A percentile compares a stretch with the other conserved stretches of the same genome.
Conservation (phyloP, 2,329 filamentous ascomycete genomes). For the Beauveria asiatica region DNA sequence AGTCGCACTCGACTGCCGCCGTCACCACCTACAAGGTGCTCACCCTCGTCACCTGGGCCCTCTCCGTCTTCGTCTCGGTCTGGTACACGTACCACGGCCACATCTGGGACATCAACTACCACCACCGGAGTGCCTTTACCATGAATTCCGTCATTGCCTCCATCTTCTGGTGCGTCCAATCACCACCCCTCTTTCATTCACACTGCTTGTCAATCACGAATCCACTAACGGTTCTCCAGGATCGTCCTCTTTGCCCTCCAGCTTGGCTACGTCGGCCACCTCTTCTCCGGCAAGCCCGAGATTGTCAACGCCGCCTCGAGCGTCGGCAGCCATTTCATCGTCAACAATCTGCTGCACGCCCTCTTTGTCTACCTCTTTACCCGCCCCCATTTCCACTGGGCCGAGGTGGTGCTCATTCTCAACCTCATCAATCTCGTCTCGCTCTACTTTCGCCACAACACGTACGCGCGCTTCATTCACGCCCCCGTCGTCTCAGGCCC, state of each 20-base stretch:
- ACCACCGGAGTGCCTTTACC: constrained; percentile 63
- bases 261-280: constrained; percentile 63
- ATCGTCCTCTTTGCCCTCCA: constrained; percentile 67
- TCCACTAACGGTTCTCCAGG: constrained; percentile 33
- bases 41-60: constrained; percentile 64
- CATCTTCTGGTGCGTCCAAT: constrained; percentile 61
- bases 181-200: no score
- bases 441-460: constrained; percentile 73
- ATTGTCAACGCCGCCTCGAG: constrained; percentile 62
- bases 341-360: constrained; percentile 77
- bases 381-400: constrained; percentile 63
- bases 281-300: constrained; percentile 60
- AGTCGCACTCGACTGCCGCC: constrained; percentile 51
- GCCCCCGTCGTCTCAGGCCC: constrained; percentile 66
- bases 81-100: constrained; percentile 64
- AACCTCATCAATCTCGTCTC: constrained; percentile 75
- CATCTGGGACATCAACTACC: constrained; percentile 68
- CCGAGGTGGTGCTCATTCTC: constrained; percentile 65
- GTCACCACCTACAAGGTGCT: constrained; percentile 69
- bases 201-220: no score
- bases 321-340: constrained; percentile 75
- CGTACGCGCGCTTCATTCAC: constrained; percentile 67
- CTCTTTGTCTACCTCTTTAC: constrained; percentile 79
- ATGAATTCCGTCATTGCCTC: constrained; percentile 56
- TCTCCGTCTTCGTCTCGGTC: constrained; percentile 62